A percentile compares a stretch with the other conserved stretches of the same genome.
phyloP scores from a whole-genome alignment of 2,329 filamentous ascomycete genomes.

The Polytolypa hystricis region DNA sequence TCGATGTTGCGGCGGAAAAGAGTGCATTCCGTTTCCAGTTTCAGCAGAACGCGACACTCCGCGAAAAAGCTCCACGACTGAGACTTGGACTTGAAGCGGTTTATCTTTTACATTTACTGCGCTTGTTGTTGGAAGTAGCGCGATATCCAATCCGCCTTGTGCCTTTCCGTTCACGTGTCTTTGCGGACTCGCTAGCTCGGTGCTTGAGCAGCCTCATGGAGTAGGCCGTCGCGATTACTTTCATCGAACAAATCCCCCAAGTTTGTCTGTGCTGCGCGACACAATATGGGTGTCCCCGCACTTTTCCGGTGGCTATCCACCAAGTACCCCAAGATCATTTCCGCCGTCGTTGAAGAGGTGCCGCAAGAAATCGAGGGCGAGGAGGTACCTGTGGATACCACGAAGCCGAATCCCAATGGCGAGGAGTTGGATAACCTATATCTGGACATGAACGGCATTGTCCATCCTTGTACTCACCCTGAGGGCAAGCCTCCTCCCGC shows the following conservation, averaged over 20 bases:
- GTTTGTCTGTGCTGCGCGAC: too few species aligned
- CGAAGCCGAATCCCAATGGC: slow-evolving; percentile 82
- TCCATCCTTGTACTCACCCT: slow-evolving; percentile 95
- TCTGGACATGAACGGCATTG: slow-evolving; percentile 98
- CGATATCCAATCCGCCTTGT: too few species aligned
- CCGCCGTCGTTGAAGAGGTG: slow-evolving; percentile 75
- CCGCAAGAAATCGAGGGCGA: slow-evolving; percentile 74
- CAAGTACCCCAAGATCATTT: slow-evolving; percentile 97
- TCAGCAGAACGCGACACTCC: too few species aligned
- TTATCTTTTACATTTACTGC: too few species aligned
- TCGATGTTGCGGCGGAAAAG: too few species aligned
- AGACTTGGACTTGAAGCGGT: too few species aligned
- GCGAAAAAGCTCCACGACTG: too few species aligned
- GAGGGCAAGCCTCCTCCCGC: slow-evolving; percentile 84
- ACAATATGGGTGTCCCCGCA: slow-evolving; percentile 81
- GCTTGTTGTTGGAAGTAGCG: too few species aligned
- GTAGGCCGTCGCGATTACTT: background rate
- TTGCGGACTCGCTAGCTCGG: too few species aligned
- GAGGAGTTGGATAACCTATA: slow-evolving; percentile 98
- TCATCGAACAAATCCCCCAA: background rate
- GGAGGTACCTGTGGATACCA: slow-evolving; percentile 73
- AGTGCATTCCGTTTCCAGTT: too few species aligned
- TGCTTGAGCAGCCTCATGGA: background rate
- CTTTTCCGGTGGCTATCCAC: slow-evolving; percentile 93
- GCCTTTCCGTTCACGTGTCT: too few species aligned